Evolutionary conservation across 805 yeast genomes (phyloP).

Genomic region (Candida nemodendra): DNA sequence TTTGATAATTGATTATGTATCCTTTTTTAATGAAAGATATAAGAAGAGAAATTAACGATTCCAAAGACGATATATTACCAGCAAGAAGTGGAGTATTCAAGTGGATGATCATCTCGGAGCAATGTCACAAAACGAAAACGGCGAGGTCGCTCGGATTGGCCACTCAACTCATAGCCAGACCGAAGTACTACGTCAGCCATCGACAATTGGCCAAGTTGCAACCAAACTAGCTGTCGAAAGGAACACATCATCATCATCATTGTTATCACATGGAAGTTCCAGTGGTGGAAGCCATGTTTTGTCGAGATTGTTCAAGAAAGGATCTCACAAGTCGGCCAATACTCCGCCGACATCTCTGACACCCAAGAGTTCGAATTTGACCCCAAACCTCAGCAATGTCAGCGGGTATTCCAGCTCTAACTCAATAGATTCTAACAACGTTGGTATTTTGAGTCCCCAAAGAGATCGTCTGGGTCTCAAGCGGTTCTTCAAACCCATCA

Average conservation of each 20-base stretch:
- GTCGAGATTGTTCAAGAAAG: slow-evolving; percentile 15
- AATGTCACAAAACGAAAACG: too few species aligned
- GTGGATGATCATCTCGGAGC: too few species aligned
- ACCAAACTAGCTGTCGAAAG: slow-evolving; percentile 6
- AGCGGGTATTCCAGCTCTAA: slow-evolving; percentile 17
- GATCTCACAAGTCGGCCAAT: slow-evolving; percentile 9
- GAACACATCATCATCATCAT: slow-evolving; percentile 15
- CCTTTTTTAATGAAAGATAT: too few species aligned
- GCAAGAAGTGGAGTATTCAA: too few species aligned
- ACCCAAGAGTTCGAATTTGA: slow-evolving; percentile 16
- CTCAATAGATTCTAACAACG: slow-evolving; percentile 14
- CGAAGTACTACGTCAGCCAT: not conserved
- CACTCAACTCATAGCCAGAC: too few species aligned
- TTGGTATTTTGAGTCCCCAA: not conserved
- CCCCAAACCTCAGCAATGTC: slow-evolving; percentile 16
- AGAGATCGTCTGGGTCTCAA: slow-evolving; percentile 37
- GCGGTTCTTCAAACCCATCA: slow-evolving; percentile 41
- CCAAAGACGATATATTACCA: too few species aligned
- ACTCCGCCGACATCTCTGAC: slow-evolving; percentile 11
- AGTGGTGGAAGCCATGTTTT: slow-evolving; percentile 15
- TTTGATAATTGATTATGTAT: too few species aligned
- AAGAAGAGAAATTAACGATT: too few species aligned
- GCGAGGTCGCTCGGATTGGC: too few species aligned
- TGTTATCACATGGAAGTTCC: slow-evolving; percentile 13
- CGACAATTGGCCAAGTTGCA: not conserved